Evolutionary conservation across 371 early-diverging fungal genomes (phyloP), one percentile per base, ranked within the genome.

Genomic region (Mucor piriformis): DNA sequence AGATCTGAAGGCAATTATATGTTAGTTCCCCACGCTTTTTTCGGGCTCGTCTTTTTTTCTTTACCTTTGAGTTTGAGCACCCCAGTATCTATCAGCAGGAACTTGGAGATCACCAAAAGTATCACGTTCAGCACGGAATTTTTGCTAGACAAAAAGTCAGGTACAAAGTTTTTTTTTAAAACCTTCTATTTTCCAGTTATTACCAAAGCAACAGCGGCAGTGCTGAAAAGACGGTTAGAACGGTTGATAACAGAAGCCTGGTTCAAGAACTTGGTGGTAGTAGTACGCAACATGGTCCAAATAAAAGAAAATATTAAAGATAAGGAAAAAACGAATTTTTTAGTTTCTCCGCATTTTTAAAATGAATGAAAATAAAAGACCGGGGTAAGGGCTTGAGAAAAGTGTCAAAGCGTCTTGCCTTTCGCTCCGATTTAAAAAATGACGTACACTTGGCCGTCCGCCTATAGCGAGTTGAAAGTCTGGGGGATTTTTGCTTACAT

Each of bases 91-190:
- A 65, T 94, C 91, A 12, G 88, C 78, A 32, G 95, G 95, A 4
- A 95, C 95, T 58, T 89, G 75, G 48, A 95, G 76, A 60, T 89
- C 90, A 49, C 95, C 95, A 82, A 95, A 92, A 21, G 94, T 91
- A 69, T 95, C 95, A 24, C 79, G 76, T 71, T 95, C 95, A 53
- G 74, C 70, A 54, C 92, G 81, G 72, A 83, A 90, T 42, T 76
- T 67, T 71, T 71, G 71, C 71, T 71, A 60, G 44, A 35, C 18
- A 32, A 32, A 43, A 24, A 35, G 20, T 40, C 43, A 57, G 63
- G 40, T 40, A 40, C 21, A 29, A 32, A 48, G 47, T 3, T 13
- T 57, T 25, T 34, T 37, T 13, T 37, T 13, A 33, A 33, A 33
- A 33, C 5, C 8, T n/a, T 42, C 5, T 18, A 7, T 42, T 18